These are phyloP conservation scores for Lipomyces spencermartinsiae DNA, from an alignment of 805 yeast species.

Conservation along the genomic window DNA sequence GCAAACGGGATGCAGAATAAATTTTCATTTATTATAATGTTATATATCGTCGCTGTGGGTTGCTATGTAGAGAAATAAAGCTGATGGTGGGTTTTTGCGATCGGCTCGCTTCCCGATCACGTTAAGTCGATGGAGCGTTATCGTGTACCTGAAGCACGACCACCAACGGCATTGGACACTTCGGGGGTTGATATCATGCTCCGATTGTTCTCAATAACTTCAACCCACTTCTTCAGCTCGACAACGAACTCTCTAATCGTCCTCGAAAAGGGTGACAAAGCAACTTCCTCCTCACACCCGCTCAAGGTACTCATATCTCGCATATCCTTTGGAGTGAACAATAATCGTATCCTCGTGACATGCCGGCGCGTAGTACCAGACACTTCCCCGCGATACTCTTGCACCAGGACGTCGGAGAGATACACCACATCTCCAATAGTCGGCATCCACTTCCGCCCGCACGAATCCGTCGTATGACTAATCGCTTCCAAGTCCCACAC, in stretches of 20 bases:
- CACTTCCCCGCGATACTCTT: not conserved
- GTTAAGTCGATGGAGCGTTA: too few relatives aligned
- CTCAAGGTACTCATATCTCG: not conserved
- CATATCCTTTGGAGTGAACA: conserved; percentile 7
- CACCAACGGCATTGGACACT: not conserved
- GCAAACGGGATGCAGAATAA: too few relatives aligned
- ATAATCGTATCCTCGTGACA: conserved; percentile 5
- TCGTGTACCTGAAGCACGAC: not conserved
- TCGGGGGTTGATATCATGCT: conserved; percentile 11
- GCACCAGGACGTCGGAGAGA: conserved; percentile 10
- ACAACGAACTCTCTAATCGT: conserved; percentile 1
- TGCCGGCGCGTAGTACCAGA: conserved; percentile 14
- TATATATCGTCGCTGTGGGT: too few relatives aligned
- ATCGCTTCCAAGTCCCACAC: conserved; percentile 14
- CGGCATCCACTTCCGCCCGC: not conserved
- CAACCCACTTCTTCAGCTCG: conserved; percentile 22
- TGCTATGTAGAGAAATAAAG: too few relatives aligned
- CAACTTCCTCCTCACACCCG: not conserved
- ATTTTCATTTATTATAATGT: too few relatives aligned
- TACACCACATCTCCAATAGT: conserved; percentile 21
- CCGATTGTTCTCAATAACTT: conserved; percentile 14
- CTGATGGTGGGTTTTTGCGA: too few relatives aligned
- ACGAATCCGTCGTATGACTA: not conserved
- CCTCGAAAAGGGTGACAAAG: conserved; percentile 5
- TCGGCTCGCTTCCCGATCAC: too few relatives aligned